These are phyloP conservation scores for Penicillium paxilli DNA, from an alignment of 495 filamentous ascomycete genomes.

Conservation along the genomic window DNA sequence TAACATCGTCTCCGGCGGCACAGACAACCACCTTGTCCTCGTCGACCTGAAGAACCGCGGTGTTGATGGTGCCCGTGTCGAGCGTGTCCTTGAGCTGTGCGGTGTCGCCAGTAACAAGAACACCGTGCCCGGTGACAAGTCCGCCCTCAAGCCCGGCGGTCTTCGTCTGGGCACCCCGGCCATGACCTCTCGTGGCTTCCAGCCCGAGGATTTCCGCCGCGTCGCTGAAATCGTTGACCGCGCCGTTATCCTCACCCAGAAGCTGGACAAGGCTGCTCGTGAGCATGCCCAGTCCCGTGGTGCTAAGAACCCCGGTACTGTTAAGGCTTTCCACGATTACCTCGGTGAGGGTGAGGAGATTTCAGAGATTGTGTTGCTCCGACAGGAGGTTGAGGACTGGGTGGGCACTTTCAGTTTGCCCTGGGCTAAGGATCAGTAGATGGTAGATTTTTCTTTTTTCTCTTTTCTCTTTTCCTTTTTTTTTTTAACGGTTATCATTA, in stretches of 20 bases:
- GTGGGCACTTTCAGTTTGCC: conserved; percentile 88
- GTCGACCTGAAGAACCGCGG: conserved; percentile 90
- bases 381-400: conserved; percentile 93
- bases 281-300: conserved; percentile 75
- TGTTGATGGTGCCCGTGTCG: conserved; percentile 90
- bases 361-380: conserved; percentile 80
- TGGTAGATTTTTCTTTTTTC: conserved; percentile 6
- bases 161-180: conserved; percentile 91
- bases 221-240: conserved; percentile 95
- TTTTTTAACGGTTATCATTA: too few relatives aligned
- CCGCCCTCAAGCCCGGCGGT: conserved; percentile 87
- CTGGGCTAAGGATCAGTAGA: conserved; percentile 62
- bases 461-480: too few relatives aligned
- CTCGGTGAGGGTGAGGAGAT: conserved; percentile 81
- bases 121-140: conserved; percentile 93
- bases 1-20: conserved; percentile 87
- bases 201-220: conserved; percentile 80
- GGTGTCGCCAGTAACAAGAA: conserved; percentile 98
- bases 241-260: conserved; percentile 79
- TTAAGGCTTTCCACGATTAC: conserved; percentile 84
- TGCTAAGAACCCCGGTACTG: conserved; percentile 70
- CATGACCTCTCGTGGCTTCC: conserved; percentile 95
- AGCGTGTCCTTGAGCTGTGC: conserved; percentile 90
- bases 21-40: conserved; percentile 95
- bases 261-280: conserved; percentile 77